Evolutionary conservation across 2,329 filamentous ascomycete genomes (phyloP), one percentile per base, ranked within the genome.

Genomic region (Leptodontidium sp.): DNA sequence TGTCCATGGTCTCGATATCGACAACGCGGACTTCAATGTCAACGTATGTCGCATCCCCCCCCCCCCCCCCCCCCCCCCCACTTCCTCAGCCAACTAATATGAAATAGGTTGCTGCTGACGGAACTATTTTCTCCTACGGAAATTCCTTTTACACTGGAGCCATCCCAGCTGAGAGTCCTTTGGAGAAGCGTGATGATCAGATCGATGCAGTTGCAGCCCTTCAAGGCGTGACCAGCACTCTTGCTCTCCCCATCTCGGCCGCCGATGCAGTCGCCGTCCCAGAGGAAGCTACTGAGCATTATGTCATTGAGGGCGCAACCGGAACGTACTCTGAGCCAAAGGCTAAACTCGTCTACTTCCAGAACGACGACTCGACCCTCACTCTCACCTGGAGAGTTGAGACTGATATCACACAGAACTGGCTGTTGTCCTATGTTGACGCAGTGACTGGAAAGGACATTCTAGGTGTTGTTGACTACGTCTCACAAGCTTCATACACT

Each of bases 351-450:
- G 83, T 86, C 47, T 89, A 89, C 77, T 80, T 88, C 52, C 80
- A 83, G 72, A 84, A 83, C 68, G 75, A 79, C 0, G 82, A 86
- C 58, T 47, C 38, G 4, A 78, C 74, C 1, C 79, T 89, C 4
- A 81, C 80, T 7, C 79, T 88, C 24, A 80, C 84, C 0, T 89
- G 87, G 87, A 80, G 86, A 74, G 80, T 89, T 12, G 86, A 89
- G 81, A 89, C 86, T 2, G 86, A 89, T 67, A 77, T 87, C 50
- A 68, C 81, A 9, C 82, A 84, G 69, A 86, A 88, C 78, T 89
- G 86, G 86, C 81, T 89, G n/a, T 77, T 87, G 52, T 84, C 85
- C 1, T 89, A 89, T 72, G 82, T 88, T 40, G 84, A 88, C 66
- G 72, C 72, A 4, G 76, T 77, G 4, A 80, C 80, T 63, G 82